Base-by-base conservation (phyloP, 345 rosid species). In the Aurinia saxatilis region DNA sequence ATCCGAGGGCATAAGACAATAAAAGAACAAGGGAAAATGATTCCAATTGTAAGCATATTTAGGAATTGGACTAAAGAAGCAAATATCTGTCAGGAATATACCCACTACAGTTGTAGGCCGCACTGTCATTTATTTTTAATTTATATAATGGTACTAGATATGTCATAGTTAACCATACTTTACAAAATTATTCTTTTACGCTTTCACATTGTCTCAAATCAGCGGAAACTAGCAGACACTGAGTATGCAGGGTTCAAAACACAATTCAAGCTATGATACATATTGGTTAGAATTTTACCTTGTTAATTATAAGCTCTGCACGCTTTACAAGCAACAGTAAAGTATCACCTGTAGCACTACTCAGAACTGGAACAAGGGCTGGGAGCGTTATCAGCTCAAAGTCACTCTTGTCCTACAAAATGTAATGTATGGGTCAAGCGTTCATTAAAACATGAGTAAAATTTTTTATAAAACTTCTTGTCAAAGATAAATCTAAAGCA, bases 341-440 rank as follows among this genome's bases (percentile, higher is more conserved):
- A 13, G 98, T 84, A 75, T 92, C 98, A 1, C 98, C 97, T 8
- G 95, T 68, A 65, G 98, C 98, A 63, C 84, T 78, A 71, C 83
- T 87, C 67, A 90, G 69, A 71, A 90, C 95, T 57, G 98, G 98
- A 63, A 84, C 76, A 39, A 92, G 97, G 75, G 96, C 97, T 63
- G 98, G 97, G 47, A 92, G 79, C 9, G 98, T 92, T 49, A 78
- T 80, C 63, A 85, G 80, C 83, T 85, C 95, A 47, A 92, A 92
- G 71, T 92, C 98, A 74, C 46, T 80, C 77, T 81, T 89, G 57
- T 84, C 98, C 98, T 92, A 70, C 79, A 66, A 79, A 42, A 31
- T 37, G 27, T 46, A 29, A 51, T 56, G 41, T 44, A 57, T 14
- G 39, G 49, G 25, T 5, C 21, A 64, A 44, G 36, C 33, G 72